These are phyloP conservation scores for Aspergillus pseudotamarii DNA, from an alignment of 2,329 filamentous ascomycete genomes.

Conservation along the genomic window DNA sequence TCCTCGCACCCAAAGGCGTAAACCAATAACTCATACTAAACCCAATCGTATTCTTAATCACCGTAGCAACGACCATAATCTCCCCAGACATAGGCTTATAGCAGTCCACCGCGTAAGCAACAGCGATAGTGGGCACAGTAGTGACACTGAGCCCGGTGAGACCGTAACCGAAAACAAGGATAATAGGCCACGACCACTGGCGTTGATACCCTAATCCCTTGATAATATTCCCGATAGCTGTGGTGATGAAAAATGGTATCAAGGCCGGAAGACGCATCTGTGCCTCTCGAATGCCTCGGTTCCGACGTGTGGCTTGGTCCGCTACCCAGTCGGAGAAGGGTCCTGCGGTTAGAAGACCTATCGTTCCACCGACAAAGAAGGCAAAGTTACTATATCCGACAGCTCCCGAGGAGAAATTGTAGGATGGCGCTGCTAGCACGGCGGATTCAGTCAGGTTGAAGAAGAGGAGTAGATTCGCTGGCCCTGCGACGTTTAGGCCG, in stretches of 20 bases:
- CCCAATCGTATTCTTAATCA: slow-evolving; percentile 67
- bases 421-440: slow-evolving; percentile 58
- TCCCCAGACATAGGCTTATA: slow-evolving; percentile 66
- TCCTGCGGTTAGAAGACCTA: slow-evolving; percentile 59
- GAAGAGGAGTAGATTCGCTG: background rate
- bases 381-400: slow-evolving; percentile 63
- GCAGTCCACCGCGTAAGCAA: slow-evolving; percentile 62
- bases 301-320: slow-evolving; percentile 55
- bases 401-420: slow-evolving; percentile 51
- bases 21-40: slow-evolving; percentile 63
- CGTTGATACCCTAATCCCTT: slow-evolving; percentile 57
- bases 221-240: slow-evolving; percentile 61
- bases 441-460: slow-evolving; percentile 61
- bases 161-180: slow-evolving; percentile 62
- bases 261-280: slow-evolving; percentile 61
- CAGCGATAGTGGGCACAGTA: slow-evolving; percentile 62
- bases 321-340: slow-evolving; percentile 61
- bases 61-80: slow-evolving; percentile 63
- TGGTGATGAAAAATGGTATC: slow-evolving; percentile 60
- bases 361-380: slow-evolving; percentile 55
- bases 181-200: slow-evolving; percentile 57
- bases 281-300: slow-evolving; percentile 59
- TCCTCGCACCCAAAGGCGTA: slow-evolving; percentile 51
- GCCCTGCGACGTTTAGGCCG: background rate
- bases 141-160: slow-evolving; percentile 61